phyloP scores from a whole-genome alignment of 129 eudicot genomes.

The Helianthus annuus region DNA sequence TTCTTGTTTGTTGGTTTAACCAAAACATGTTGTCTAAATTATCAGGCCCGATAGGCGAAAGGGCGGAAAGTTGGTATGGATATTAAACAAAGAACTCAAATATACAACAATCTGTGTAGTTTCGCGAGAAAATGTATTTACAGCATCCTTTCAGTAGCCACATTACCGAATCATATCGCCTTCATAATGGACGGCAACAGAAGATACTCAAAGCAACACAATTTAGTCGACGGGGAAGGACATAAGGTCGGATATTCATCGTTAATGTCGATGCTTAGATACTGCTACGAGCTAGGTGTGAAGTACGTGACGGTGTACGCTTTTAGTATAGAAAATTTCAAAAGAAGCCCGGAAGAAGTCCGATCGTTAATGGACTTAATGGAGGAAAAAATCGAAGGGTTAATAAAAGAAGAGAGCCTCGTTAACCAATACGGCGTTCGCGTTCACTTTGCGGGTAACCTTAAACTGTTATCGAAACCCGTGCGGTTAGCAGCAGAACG shows the following conservation, averaged over 20 bases:
- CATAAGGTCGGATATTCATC: slow-evolving; percentile 8
- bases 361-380: slow-evolving; percentile 52
- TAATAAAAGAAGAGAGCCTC: slow-evolving; percentile 50
- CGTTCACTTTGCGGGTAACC: slow-evolving; percentile 54
- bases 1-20: no score
- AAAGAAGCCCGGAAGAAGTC: slow-evolving; percentile 68
- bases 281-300: slow-evolving; percentile 59
- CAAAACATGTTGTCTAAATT: no score
- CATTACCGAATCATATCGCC: slow-evolving; percentile 56
- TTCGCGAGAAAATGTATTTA: slow-evolving; percentile 5
- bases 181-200: slow-evolving; percentile 70
- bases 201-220: slow-evolving; percentile 51
- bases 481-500: slow-evolving; percentile 52
- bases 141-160: slow-evolving; percentile 41
- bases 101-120: slow-evolving; percentile 3
- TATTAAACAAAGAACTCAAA: slow-evolving; percentile 8
- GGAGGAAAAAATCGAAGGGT: slow-evolving; percentile 56
- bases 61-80: slow-evolving; percentile 1
- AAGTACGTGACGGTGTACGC: slow-evolving; percentile 62
- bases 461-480: slow-evolving; percentile 41
- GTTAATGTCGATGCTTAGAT: slow-evolving; percentile 27
- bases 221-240: slow-evolving; percentile 29
- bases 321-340: slow-evolving; percentile 77
- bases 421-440: slow-evolving; percentile 56
- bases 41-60: not conserved